Evolutionary conservation across 306 rosid species (phyloP).

Genomic region (Begonia peltatifolia): DNA sequence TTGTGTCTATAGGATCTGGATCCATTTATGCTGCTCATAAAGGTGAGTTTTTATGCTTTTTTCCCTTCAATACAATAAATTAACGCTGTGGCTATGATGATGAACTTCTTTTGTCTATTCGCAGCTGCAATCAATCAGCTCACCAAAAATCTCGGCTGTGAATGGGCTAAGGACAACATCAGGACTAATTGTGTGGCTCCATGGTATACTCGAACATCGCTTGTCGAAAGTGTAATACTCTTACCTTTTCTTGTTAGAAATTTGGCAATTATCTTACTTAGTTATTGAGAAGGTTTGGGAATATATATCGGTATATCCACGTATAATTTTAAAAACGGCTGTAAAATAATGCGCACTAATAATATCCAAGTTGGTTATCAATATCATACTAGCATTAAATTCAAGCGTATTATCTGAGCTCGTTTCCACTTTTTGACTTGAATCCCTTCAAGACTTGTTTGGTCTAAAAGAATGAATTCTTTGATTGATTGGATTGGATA

Average conservation of each 20-base stretch:
- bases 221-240: conserved; percentile 45
- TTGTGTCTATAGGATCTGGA: conserved; percentile 27
- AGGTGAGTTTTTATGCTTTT: conserved; percentile 33
- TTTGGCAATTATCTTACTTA: too few relatives aligned
- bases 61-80: conserved; percentile 7
- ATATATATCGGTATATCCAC: too few relatives aligned
- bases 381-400: too few relatives aligned
- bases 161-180: conserved; percentile 91
- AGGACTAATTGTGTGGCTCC: conserved; percentile 77
- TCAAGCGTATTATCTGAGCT: too few relatives aligned
- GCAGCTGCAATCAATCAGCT: conserved; percentile 92
- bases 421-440: too few relatives aligned
- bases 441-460: too few relatives aligned
- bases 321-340: too few relatives aligned
- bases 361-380: too few relatives aligned
- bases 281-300: too few relatives aligned
- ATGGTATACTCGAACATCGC: conserved; percentile 66
- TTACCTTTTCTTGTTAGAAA: conserved; percentile 4
- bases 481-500: too few relatives aligned
- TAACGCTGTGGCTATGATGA: neutral
- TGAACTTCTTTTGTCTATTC: conserved; percentile 7
- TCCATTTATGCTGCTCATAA: conserved; percentile 56
- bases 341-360: too few relatives aligned
- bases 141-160: conserved; percentile 70
- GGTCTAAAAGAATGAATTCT: too few relatives aligned